These are phyloP conservation scores for Austroboletus eburneus DNA, from an alignment of 768 basidiomycete species.

Conservation along the genomic window DNA sequence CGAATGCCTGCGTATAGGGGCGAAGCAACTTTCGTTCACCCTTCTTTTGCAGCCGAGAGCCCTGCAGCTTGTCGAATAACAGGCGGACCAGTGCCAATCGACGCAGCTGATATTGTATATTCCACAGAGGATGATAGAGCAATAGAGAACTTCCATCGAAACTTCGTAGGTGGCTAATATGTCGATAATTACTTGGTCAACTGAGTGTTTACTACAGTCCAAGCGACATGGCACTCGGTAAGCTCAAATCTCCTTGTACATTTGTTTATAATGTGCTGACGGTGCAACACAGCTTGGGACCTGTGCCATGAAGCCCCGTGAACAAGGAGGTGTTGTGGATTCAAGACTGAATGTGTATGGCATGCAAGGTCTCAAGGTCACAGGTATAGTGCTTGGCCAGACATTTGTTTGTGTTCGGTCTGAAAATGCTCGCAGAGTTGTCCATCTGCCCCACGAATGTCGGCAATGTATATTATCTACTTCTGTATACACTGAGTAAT, in stretches of 20 bases:
- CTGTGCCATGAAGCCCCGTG: slow-evolving; percentile 51
- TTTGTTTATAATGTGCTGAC: not conserved
- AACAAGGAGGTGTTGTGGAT: not conserved
- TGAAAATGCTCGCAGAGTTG: not conserved
- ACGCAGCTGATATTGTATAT: slow-evolving; percentile 30
- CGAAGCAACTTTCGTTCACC: slow-evolving; percentile 9
- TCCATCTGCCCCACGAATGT: slow-evolving; percentile 9
- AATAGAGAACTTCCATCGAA: slow-evolving; percentile 24
- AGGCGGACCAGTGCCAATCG: slow-evolving; percentile 19
- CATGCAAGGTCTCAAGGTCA: not conserved
- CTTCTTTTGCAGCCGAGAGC: slow-evolving; percentile 26
- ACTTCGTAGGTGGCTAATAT: slow-evolving; percentile 5
- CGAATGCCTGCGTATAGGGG: slow-evolving; percentile 39
- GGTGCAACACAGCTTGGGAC: slow-evolving; percentile 45
- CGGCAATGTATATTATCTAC: slow-evolving; percentile 1
- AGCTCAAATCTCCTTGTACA: not conserved
- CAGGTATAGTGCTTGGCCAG: not conserved
- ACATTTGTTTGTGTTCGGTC: slow-evolving; percentile 3
- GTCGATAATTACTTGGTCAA: not conserved
- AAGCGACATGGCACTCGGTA: slow-evolving; percentile 10
- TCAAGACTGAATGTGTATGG: not conserved
- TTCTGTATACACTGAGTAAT: not conserved
- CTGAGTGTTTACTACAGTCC: not conserved
- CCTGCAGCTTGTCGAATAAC: slow-evolving; percentile 19
- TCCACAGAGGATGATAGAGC: slow-evolving; percentile 31